Conservation (phyloP, 257 asterid species). For the Petunia secreta region DNA sequence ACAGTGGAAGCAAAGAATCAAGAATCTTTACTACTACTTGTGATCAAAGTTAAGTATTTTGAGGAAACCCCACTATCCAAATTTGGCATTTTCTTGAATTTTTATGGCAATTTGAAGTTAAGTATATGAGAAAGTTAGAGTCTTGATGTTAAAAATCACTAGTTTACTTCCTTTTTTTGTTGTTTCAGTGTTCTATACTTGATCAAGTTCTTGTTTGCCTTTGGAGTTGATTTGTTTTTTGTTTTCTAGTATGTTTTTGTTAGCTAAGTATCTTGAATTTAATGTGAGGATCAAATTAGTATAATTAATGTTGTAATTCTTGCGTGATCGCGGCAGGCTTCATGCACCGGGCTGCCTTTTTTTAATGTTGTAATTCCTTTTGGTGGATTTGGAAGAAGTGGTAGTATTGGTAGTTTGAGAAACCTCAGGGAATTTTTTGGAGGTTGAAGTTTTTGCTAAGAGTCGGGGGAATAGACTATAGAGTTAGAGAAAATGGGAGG, state of each 20-base stretch:
- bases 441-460: background rate
- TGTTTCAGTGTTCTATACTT: background rate
- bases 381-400: background rate
- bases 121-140: background rate
- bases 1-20: conserved; percentile 61
- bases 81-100: conserved; percentile 14
- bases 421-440: background rate
- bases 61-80: conserved; percentile 30
- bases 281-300: background rate
- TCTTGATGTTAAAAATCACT: background rate
- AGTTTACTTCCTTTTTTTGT: background rate
- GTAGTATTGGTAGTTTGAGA: background rate
- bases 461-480: background rate
- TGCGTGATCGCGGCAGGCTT: too few relatives aligned
- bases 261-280: background rate
- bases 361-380: background rate
- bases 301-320: background rate
- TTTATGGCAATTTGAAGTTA: conserved; percentile 7
- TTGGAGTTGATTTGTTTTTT: background rate
- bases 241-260: background rate
- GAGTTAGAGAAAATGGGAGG: conserved; percentile 48
- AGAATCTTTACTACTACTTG: conserved; percentile 56
- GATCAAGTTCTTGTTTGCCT: background rate
- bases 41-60: conserved; percentile 55
- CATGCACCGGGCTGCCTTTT: too few relatives aligned